A percentile compares a stretch with the other conserved stretches of the same genome.
phyloP scores from a whole-genome alignment of 106 monocot species.

The Alisma plantagoaquatica region DNA sequence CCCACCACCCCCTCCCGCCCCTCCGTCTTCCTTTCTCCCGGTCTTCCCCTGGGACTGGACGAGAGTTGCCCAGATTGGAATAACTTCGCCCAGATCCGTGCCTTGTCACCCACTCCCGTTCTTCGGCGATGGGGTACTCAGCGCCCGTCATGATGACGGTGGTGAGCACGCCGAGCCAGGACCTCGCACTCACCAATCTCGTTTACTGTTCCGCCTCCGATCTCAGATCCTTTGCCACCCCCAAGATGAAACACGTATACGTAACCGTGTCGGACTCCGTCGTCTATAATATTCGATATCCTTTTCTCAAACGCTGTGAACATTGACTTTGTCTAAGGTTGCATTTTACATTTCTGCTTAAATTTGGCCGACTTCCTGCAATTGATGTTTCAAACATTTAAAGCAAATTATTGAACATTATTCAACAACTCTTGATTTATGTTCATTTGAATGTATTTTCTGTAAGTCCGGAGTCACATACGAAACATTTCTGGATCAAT shows the following conservation, averaged over 20 bases:
- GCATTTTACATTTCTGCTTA: too few relatives aligned
- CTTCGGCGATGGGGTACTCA: slow-evolving; percentile 10
- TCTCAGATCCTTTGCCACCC: slow-evolving; percentile 28
- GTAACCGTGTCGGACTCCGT: slow-evolving; percentile 41
- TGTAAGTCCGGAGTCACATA: too few relatives aligned
- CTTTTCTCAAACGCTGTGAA: slow-evolving; percentile 34
- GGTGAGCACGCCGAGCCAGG: slow-evolving; percentile 60
- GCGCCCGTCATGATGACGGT: slow-evolving; percentile 41
- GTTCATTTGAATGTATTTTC: too few relatives aligned
- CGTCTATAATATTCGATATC: slow-evolving; percentile 80
- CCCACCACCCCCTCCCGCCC: background rate
- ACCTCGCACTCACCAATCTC: slow-evolving; percentile 77
- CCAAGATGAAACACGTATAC: slow-evolving; percentile 25
- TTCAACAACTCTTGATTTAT: too few relatives aligned
- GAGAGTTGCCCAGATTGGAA: too few relatives aligned
- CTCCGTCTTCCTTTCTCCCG: background rate
- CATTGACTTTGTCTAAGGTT: too few relatives aligned
- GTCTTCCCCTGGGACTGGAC: too few relatives aligned
- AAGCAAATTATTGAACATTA: too few relatives aligned
- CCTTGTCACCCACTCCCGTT: background rate
- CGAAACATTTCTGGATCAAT: too few relatives aligned
- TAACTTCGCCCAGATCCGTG: slow-evolving; percentile 1
- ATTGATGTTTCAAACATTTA: too few relatives aligned
- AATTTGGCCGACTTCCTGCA: too few relatives aligned
- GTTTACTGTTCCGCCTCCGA: slow-evolving; percentile 68